These are phyloP conservation scores for Phoma sp. DNA, from an alignment of 2,329 filamentous ascomycete species.

Conservation along the genomic window DNA sequence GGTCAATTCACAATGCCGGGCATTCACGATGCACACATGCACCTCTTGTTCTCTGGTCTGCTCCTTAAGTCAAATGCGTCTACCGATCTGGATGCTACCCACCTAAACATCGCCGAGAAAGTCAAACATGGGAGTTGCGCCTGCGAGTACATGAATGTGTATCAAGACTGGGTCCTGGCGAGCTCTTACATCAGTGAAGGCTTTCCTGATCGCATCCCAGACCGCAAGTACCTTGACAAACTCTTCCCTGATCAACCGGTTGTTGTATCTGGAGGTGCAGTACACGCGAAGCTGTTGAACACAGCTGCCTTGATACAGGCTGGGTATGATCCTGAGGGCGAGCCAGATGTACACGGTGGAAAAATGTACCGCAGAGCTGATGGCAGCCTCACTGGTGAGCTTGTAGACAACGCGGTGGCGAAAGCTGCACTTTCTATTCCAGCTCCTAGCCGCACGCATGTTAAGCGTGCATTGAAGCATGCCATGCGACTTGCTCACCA, in stretches of 20 bases:
- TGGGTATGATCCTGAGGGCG: slow-evolving; percentile 31
- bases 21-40: slow-evolving; percentile 49
- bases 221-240: slow-evolving; percentile 32
- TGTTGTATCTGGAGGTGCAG: slow-evolving; percentile 36
- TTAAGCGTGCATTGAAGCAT: slow-evolving; percentile 25
- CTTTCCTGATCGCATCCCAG: slow-evolving; percentile 24
- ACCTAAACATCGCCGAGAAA: slow-evolving; percentile 27
- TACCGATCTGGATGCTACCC: slow-evolving; percentile 35
- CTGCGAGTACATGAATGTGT: slow-evolving; percentile 35
- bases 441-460: slow-evolving; percentile 22
- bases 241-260: slow-evolving; percentile 42
- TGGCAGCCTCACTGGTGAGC: slow-evolving; percentile 40
- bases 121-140: slow-evolving; percentile 36
- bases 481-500: slow-evolving; percentile 33
- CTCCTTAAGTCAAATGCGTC: slow-evolving; percentile 34
- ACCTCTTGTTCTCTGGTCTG: slow-evolving; percentile 40
- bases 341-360: slow-evolving; percentile 30
- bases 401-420: slow-evolving; percentile 35
- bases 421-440: slow-evolving; percentile 30
- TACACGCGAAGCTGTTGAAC: slow-evolving; percentile 33
- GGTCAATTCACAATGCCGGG: slow-evolving; percentile 48
- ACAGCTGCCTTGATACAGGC: slow-evolving; percentile 20
- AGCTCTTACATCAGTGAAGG: slow-evolving; percentile 18
- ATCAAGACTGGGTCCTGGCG: slow-evolving; percentile 36
- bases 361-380: slow-evolving; percentile 32